phyloP scores from a whole-genome alignment of 306 rosid species.

The Prunus dulcis region DNA sequence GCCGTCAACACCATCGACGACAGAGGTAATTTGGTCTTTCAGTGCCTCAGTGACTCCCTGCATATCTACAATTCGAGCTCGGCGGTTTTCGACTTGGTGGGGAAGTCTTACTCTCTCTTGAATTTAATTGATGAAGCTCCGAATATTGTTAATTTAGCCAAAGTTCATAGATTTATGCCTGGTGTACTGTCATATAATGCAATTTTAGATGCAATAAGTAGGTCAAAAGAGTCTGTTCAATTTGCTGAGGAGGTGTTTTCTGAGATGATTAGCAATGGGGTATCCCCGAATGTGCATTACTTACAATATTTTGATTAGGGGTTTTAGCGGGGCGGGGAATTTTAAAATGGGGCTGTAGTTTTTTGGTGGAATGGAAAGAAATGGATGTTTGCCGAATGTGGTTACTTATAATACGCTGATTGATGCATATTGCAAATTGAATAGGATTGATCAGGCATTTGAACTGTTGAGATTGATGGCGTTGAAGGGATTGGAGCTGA shows the following conservation, averaged over 20 bases:
- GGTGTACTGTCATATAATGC: conserved; percentile 67
- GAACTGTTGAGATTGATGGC: conserved; percentile 50
- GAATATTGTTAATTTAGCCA: conserved; percentile 38
- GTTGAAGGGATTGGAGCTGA: conserved; percentile 50
- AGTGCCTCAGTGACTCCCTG: conserved; percentile 50
- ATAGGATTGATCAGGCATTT: conserved; percentile 49
- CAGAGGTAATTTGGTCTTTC: conserved; percentile 43
- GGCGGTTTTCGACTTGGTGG: conserved; percentile 69
- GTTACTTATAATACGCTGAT: conserved; percentile 75
- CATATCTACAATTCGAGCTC: conserved; percentile 57
- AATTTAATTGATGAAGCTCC: no score
- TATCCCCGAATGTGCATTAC: conserved; percentile 46
- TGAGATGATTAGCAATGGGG: conserved; percentile 57
- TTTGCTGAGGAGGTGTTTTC: conserved; percentile 39
- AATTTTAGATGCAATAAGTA: conserved; percentile 44
- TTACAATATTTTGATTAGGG: conserved; percentile 37
- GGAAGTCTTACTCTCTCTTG: conserved; percentile 55
- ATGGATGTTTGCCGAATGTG: conserved; percentile 64
- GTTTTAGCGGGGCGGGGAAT: conserved; percentile 44
- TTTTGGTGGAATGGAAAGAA: conserved; percentile 58
- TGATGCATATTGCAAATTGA: no score
- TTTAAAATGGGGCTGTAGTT: conserved; percentile 47
- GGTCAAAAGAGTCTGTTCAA: conserved; percentile 33
- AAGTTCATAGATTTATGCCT: conserved; percentile 57
- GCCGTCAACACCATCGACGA: conserved; percentile 35